phyloP scores from a whole-genome alignment of 768 basidiomycete genomes.

The Paxillus rubicundulus region DNA sequence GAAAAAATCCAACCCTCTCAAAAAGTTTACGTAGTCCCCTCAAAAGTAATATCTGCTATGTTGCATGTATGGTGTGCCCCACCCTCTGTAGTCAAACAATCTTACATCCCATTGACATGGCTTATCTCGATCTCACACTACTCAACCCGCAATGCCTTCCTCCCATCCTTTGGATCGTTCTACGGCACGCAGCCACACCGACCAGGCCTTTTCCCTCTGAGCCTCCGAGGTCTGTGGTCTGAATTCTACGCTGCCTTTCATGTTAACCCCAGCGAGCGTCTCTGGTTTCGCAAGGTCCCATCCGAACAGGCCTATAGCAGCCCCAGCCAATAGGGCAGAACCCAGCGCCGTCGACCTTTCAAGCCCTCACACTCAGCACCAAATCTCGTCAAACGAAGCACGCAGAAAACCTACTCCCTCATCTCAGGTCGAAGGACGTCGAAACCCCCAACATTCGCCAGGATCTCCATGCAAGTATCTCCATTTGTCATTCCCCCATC shows the following conservation, averaged over 20 bases:
- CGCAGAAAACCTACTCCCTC: conserved; percentile 71
- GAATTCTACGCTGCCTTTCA: conserved; percentile 74
- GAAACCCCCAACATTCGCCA: conserved; percentile 91
- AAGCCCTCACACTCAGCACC: neutral
- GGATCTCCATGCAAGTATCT: conserved; percentile 80
- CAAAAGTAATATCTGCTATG: neutral
- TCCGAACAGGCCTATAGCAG: conserved; percentile 83
- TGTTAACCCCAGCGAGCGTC: conserved; percentile 84
- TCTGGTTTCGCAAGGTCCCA: conserved; percentile 88
- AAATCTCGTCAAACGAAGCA: neutral
- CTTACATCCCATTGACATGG: neutral
- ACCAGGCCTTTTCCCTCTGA: conserved; percentile 64
- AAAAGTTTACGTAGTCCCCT: conserved; percentile 53
- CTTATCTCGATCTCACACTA: neutral
- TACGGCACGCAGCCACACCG: conserved; percentile 86
- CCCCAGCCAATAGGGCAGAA: conserved; percentile 89
- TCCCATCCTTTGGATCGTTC: conserved; percentile 84
- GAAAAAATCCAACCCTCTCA: conserved; percentile 80
- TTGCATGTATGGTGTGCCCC: neutral
- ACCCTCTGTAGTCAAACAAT: neutral
- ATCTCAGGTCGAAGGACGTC: conserved; percentile 90
- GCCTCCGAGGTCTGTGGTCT: conserved; percentile 49
- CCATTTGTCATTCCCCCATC: conserved; percentile 99
- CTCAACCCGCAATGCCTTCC: conserved; percentile 40
- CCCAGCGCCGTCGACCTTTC: conserved; percentile 92